These are phyloP conservation scores for Anthostomella pinea DNA, from an alignment of 2,329 filamentous ascomycete genomes.

Conservation along the genomic window DNA sequence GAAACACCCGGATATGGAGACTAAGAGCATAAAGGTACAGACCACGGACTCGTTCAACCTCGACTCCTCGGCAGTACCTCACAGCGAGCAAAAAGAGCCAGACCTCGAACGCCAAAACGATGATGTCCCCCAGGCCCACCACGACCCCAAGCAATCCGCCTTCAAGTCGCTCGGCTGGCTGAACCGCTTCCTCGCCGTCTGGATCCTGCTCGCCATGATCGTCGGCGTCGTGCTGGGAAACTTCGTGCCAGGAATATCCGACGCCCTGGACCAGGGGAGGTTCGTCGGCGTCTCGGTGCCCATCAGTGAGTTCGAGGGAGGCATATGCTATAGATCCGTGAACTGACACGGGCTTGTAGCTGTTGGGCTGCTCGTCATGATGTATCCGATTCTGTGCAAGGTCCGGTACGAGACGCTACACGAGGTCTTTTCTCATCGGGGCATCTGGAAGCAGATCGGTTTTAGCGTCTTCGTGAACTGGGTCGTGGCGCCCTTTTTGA, in stretches of 20 bases:
- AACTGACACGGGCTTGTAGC: conserved; percentile 52
- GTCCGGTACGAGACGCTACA: conserved; percentile 76
- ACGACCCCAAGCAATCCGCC: conserved; percentile 32
- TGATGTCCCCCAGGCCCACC: background rate
- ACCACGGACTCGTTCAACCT: background rate
- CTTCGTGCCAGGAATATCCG: conserved; percentile 62
- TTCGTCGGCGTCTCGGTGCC: conserved; percentile 56
- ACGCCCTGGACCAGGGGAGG: conserved; percentile 63
- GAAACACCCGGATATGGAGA: no score
- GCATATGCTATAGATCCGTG: no score
- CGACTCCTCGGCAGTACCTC: no score
- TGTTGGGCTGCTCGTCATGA: conserved; percentile 82
- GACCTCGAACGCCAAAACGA: conserved; percentile 13
- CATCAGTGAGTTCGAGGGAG: conserved; percentile 26
- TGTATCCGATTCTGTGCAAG: conserved; percentile 91
- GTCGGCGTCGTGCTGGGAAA: conserved; percentile 75
- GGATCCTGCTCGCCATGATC: conserved; percentile 78
- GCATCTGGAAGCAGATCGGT: conserved; percentile 74
- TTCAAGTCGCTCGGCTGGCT: conserved; percentile 57
- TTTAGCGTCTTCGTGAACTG: conserved; percentile 80
- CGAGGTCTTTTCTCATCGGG: conserved; percentile 55
- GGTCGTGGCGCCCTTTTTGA: conserved; percentile 77
- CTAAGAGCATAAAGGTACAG: conserved; percentile 1
- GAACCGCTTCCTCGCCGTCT: conserved; percentile 63
- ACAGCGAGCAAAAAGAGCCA: background rate